phyloP scores from a whole-genome alignment of 306 rosid species.

The Clitoria ternatea region DNA sequence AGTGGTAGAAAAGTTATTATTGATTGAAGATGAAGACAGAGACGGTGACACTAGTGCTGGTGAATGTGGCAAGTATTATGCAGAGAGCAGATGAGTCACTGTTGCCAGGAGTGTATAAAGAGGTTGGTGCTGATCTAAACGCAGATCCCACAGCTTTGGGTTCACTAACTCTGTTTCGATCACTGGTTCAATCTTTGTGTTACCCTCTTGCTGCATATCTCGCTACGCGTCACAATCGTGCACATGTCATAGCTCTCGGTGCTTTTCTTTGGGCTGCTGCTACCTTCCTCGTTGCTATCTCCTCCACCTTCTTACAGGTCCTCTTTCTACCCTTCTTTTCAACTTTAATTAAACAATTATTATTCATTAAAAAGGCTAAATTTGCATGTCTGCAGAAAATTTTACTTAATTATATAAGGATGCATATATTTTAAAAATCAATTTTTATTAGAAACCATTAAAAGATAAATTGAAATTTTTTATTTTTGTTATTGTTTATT shows the following conservation, averaged over 20 bases:
- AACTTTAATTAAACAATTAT: no score
- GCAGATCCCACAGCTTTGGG: conserved; percentile 80
- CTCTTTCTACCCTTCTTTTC: background rate
- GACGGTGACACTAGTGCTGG: conserved; percentile 54
- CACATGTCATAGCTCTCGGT: conserved; percentile 82
- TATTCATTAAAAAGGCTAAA: no score
- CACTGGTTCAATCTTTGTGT: conserved; percentile 66
- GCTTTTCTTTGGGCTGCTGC: conserved; percentile 93
- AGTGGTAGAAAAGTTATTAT: background rate
- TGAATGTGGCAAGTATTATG: conserved; percentile 67
- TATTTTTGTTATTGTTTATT: no score
- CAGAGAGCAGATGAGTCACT: conserved; percentile 75
- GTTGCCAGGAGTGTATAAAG: conserved; percentile 78
- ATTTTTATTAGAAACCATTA: no score
- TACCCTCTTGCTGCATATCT: conserved; percentile 77
- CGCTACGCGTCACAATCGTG: conserved; percentile 68
- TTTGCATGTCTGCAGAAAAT: no score
- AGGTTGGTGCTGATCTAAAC: conserved; percentile 63
- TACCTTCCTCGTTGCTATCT: conserved; percentile 85
- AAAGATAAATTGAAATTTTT: no score
- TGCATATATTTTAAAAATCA: no score
- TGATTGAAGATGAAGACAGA: conserved; percentile 48
- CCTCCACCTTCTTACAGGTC: conserved; percentile 86
- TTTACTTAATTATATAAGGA: no score
- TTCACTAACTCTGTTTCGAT: conserved; percentile 71